Conservation (phyloP, 805 yeast genomes). For the Kodamaea leandrae region DNA sequence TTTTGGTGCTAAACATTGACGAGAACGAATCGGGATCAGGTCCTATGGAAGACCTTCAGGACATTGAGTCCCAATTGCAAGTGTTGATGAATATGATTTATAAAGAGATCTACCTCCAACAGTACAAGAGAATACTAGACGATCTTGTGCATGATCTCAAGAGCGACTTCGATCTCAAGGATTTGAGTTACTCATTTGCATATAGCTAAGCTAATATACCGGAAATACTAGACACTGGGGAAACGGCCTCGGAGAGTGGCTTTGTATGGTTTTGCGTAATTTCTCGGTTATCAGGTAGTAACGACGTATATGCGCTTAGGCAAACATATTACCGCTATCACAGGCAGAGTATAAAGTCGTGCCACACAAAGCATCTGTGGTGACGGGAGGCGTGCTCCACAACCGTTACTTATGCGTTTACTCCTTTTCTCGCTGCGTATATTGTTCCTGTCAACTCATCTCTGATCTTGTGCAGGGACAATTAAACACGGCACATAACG, state of each 20-base stretch:
- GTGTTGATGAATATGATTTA: slow-evolving; percentile 41
- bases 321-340: too few species aligned
- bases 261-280: not conserved
- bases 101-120: slow-evolving; percentile 35
- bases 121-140: slow-evolving; percentile 42
- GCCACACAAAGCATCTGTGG: too few species aligned
- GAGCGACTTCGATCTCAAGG: slow-evolving; percentile 50
- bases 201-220: too few species aligned
- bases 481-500: too few species aligned
- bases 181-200: slow-evolving; percentile 34
- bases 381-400: too few species aligned
- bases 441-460: too few species aligned
- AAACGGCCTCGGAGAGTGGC: not conserved
- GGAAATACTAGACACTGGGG: not conserved
- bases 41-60: slow-evolving; percentile 19
- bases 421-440: too few species aligned
- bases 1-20: slow-evolving; percentile 28
- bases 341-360: too few species aligned
- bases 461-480: too few species aligned
- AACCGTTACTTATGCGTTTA: too few species aligned
- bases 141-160: slow-evolving; percentile 51
- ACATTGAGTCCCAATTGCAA: slow-evolving; percentile 31
- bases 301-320: too few species aligned
- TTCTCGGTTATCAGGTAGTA: too few species aligned
- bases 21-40: slow-evolving; percentile 9